Base-by-base conservation (phyloP, 164 flowering plant species). In the Sedum album region DNA sequence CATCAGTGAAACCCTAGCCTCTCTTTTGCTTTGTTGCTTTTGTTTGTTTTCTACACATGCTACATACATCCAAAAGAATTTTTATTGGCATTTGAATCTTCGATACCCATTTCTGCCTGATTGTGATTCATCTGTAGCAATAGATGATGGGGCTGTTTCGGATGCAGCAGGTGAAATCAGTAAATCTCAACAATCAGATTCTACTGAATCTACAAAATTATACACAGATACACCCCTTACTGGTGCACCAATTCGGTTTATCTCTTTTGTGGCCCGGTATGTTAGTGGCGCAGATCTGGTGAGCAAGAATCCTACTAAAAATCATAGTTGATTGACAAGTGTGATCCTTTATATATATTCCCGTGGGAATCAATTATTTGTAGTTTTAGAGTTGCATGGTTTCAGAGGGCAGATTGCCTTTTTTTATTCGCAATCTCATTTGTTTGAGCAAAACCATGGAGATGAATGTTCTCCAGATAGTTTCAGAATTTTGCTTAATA, bases 281-380 rank as follows among this genome's bases (percentile, higher is more conserved):
- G 97, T 94, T 20, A 91, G 91, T 51, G 99, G 99, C 60, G 97
- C 96, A 36, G 99, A 94, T 81, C 80, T 95, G 84, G 94, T 88
- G 31, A 65, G 76, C 72, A 77, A 82, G 68, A 78, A 57, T 55
- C 23, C 82, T 65, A n/a, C n/a, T n/a, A 33, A 49, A 36, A 49
- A 44, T 26, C 21, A 55, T 38, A 15, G 26, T 33, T 7, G 25
- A 39, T 18, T 6, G 30, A 0, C 3, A 14, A 36, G 66, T 41
- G 25, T 62, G 30, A 10, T 26, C 17, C 6, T 65, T 33, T n/a
- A n/a, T n/a, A n/a, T 9, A 6, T 17, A 44, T 14, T 15, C 17
- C n/a, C n/a, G n/a, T n/a, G n/a, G n/a, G n/a, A n/a, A 14, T 18
- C 11, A 35, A 30, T 9, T 6, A 61, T 28, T 64, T 7, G 42